Conservation (phyloP, 148 eudicot species). For the Vaccinium myrtillus region DNA sequence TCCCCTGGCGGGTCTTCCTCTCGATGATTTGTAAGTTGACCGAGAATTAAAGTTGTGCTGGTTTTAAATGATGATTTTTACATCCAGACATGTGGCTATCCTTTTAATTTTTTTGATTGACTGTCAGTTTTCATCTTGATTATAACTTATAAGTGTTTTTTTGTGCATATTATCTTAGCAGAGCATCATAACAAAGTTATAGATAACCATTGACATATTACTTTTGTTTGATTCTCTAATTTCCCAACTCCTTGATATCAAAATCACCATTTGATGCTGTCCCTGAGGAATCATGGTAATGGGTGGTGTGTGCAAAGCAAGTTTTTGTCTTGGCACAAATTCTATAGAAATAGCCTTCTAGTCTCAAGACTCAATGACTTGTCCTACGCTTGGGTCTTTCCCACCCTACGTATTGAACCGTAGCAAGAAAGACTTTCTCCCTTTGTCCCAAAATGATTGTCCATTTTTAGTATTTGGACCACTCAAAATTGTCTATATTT, state of each 20-base stretch:
- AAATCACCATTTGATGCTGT: not conserved
- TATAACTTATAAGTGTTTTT: not conserved
- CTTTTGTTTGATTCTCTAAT: not conserved
- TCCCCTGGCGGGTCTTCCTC: constrained; percentile 47
- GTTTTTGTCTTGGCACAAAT: not conserved
- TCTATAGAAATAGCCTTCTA: not conserved
- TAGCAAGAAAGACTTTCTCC: not conserved
- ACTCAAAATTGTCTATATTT: not conserved
- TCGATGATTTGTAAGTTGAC: constrained; percentile 57
- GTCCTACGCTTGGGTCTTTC: not conserved
- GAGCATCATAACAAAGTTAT: not conserved
- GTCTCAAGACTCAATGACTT: not conserved
- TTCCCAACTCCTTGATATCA: not conserved
- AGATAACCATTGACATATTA: not conserved
- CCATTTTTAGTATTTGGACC: not conserved
- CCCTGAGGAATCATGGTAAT: not conserved
- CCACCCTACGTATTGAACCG: not conserved
- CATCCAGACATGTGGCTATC: not conserved
- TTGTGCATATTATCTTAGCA: not conserved
- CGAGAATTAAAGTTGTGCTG: not conserved
- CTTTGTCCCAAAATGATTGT: not conserved
- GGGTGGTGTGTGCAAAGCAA: not conserved
- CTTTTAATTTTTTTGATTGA: not conserved
- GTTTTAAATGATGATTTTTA: not conserved
- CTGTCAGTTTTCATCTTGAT: not conserved